phyloP scores from a whole-genome alignment of 2,329 filamentous ascomycete species.

The Metarhizium album region DNA sequence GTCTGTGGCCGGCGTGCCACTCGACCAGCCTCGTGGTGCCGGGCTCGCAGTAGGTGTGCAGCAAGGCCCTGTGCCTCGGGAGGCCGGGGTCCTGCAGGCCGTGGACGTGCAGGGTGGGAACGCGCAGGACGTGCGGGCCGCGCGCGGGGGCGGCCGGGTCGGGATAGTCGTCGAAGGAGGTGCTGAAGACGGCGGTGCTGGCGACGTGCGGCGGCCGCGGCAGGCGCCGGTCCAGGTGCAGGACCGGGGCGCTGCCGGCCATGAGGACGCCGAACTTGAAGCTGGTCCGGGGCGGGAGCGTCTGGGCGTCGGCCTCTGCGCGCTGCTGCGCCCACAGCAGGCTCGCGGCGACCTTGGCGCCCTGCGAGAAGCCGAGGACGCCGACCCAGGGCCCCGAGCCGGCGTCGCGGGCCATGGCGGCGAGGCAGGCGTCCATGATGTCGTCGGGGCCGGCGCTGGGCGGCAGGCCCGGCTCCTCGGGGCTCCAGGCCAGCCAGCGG shows the following conservation, averaged over 20 bases:
- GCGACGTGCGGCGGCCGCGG: slow-evolving; percentile 38
- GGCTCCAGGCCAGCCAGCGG: slow-evolving; percentile 47
- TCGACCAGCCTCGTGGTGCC: slow-evolving; percentile 48
- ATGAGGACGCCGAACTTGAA: slow-evolving; percentile 27
- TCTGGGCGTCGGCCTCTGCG: neutral
- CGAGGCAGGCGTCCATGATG: slow-evolving; percentile 27
- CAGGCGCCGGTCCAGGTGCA: slow-evolving; percentile 28
- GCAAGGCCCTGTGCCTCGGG: slow-evolving; percentile 35
- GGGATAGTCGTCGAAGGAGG: slow-evolving; percentile 26
- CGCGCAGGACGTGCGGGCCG: slow-evolving; percentile 19
- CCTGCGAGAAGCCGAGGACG: slow-evolving; percentile 56
- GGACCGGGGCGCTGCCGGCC: slow-evolving; percentile 21
- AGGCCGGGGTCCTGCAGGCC: slow-evolving; percentile 52
- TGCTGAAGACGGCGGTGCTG: slow-evolving; percentile 13
- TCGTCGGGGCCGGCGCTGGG: slow-evolving; percentile 31
- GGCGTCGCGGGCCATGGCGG: slow-evolving; percentile 42
- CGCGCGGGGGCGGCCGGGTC: slow-evolving; percentile 38
- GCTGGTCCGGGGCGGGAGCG: neutral
- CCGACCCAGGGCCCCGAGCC: slow-evolving; percentile 48
- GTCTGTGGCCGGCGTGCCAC: slow-evolving; percentile 62
- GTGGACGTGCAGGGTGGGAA: slow-evolving; percentile 27
- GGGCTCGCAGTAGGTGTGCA: slow-evolving; percentile 48
- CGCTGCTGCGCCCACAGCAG: slow-evolving; percentile 50
- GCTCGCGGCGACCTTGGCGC: slow-evolving; percentile 50
- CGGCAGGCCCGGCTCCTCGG: slow-evolving; percentile 38